Base-by-base conservation (phyloP, 208 protist genomes). In the Wallacemonas rigidus region DNA sequence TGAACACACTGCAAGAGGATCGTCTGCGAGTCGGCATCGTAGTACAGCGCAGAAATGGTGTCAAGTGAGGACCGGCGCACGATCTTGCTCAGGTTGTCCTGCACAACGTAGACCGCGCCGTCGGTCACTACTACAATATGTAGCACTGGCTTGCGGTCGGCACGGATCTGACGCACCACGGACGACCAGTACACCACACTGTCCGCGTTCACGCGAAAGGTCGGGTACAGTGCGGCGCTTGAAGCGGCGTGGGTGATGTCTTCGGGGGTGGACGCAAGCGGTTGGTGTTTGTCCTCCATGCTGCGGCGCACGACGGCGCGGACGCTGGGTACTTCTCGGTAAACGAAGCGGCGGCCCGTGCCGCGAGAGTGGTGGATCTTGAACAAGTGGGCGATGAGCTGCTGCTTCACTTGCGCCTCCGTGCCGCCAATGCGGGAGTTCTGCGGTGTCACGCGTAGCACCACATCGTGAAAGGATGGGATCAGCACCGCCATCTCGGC, bases 371-470 rank as follows among this genome's bases (percentile, higher is more conserved):
- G 67, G 76, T 82, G 73, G 48, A 82, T 69, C 57, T 75, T 77
- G 72, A 81, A 89, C 38, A 92, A 70, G 65, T 92, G 87, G 26
- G 84, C 84, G 58, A 86, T 83, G 39, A 89, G 77, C 76, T 92
- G 81, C 48, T 80, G 60, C 70, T 83, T 84, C n/a, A 88, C 78
- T 12, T 82, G 75, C 15, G 43, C 56, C 45, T 78, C 72, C 2
- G 75, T 72, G 39, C 73, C 70, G 54, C 74, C 79, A 1, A 67
- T 51, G 38, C 65, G 68, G 1, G 68, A 75, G 67, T 83, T 76
- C 45, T 80, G 79, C 36, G 73, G 67, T 11, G 76, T 63, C 35
- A 89, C 67, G 14, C 76, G 79, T 38, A 92, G 73, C 9, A 92
- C 74, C 2, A 89, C 38, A 64, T 92, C 87, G 73, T 92, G 87